Percentiles rank a stretch among this genome's conserved stretches.
Evolutionary conservation across 208 protist genomes (phyloP).

Genomic region (Leishmania aethiopica): DNA sequence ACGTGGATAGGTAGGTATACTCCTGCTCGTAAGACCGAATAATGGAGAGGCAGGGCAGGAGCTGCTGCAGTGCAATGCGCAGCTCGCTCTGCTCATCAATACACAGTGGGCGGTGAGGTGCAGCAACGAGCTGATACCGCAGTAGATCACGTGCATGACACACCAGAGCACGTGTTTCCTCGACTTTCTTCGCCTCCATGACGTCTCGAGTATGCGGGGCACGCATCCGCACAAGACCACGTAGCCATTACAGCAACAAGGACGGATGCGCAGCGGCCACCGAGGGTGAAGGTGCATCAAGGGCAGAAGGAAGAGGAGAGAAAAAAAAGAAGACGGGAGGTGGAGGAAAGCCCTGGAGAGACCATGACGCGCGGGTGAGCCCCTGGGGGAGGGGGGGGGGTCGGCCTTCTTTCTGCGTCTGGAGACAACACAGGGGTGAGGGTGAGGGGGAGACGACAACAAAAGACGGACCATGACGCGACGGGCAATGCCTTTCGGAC

Average conservation of each 20-base stretch:
- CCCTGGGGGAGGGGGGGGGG: too few species aligned
- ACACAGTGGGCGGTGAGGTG: conserved; percentile 5
- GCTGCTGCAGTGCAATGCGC: conserved; percentile 18
- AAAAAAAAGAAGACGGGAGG: too few species aligned
- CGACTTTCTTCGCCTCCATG: conserved; percentile 37
- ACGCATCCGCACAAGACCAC: background rate
- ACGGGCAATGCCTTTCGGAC: background rate
- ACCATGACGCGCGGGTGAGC: background rate
- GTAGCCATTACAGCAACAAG: background rate
- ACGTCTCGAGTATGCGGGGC: background rate
- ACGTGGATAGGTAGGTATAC: conserved; percentile 12
- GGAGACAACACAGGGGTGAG: background rate
- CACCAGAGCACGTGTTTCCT: conserved; percentile 25
- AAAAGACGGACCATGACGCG: background rate
- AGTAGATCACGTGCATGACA: conserved; percentile 26
- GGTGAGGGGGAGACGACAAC: too few species aligned
- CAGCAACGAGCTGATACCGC: conserved; percentile 3
- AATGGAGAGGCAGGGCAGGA: conserved; percentile 45
- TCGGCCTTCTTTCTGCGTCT: background rate
- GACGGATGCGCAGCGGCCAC: background rate
- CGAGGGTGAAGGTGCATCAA: background rate
- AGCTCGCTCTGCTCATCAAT: conserved; percentile 6
- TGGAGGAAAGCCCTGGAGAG: background rate
- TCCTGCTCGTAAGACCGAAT: conserved; percentile 36
- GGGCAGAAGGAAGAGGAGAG: conserved; percentile 4